Evolutionary conservation across 139 green algal genomes (phyloP).

Genomic region (Nannochloris sp.): DNA sequence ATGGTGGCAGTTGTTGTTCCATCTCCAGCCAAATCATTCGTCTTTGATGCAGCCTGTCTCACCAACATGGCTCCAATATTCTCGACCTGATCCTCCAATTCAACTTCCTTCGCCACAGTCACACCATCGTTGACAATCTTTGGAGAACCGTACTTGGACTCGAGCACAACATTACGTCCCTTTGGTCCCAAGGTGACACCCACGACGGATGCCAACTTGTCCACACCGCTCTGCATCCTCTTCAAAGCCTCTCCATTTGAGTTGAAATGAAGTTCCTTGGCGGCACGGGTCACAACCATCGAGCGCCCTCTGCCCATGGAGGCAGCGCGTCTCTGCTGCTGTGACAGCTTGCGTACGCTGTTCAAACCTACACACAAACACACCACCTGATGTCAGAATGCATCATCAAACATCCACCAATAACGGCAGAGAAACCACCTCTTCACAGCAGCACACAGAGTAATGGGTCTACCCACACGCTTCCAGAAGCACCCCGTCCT

Average conservation of each 20-base stretch:
- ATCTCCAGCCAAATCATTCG: slow-evolving; percentile 96
- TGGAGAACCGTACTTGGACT: slow-evolving; percentile 97
- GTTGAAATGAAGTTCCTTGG: slow-evolving; percentile 99
- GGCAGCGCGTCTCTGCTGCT: not conserved
- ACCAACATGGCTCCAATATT: slow-evolving; percentile 99
- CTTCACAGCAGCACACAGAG: not conserved
- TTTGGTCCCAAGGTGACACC: slow-evolving; percentile 99
- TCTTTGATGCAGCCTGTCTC: slow-evolving; percentile 74
- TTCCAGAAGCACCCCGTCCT: not conserved
- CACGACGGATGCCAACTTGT: slow-evolving; percentile 97
- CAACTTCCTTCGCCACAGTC: slow-evolving; percentile 88
- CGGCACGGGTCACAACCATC: slow-evolving; percentile 31
- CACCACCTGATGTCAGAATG: not conserved
- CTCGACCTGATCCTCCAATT: slow-evolving; percentile 97
- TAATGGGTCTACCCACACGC: not conserved
- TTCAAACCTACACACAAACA: not conserved
- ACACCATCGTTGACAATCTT: slow-evolving; percentile 99
- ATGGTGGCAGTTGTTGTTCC: slow-evolving; percentile 98
- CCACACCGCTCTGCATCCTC: slow-evolving; percentile 87
- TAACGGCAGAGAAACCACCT: not conserved
- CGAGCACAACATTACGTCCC: slow-evolving; percentile 97
- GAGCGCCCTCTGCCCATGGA: not conserved
- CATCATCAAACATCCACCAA: not conserved
- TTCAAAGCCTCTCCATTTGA: slow-evolving; percentile 93
- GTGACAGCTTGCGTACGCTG: too few relatives aligned